Percentiles rank a stretch among this genome's conserved stretches.
Evolutionary conservation across 2,329 filamentous ascomycete species (phyloP).

Genomic region (Chalara sp.): DNA sequence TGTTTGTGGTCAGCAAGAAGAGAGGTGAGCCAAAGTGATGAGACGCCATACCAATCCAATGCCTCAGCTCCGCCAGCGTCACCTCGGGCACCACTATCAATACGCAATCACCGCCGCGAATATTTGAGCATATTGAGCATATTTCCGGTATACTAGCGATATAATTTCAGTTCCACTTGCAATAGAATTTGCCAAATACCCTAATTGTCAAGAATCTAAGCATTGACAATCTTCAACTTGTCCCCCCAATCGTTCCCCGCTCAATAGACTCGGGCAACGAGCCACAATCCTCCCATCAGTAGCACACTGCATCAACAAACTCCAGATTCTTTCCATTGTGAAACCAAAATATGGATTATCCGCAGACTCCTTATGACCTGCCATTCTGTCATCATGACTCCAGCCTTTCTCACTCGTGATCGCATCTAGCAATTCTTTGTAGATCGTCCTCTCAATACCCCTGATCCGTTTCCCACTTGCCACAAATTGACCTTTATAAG

Average conservation of each 20-base stretch:
- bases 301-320: conserved; percentile 21
- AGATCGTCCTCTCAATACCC: conserved; percentile 19
- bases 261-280: conserved; percentile 75
- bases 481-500: conserved; percentile 43
- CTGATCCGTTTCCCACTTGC: conserved; percentile 37
- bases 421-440: conserved; percentile 12
- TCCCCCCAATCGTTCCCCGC: conserved; percentile 54
- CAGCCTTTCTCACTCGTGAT: conserved; percentile 18
- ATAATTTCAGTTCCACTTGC: no score
- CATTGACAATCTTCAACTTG: conserved; percentile 21
- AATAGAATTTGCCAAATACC: no score
- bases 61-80: no score
- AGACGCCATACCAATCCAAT: no score
- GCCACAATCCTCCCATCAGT: conserved; percentile 65
- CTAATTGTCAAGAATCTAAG: conserved; percentile 12
- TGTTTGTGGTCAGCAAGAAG: no score
- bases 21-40: no score
- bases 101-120: no score
- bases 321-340: conserved; percentile 22
- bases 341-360: conserved; percentile 24
- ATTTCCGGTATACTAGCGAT: no score
- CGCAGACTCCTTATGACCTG: conserved; percentile 8
- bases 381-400: conserved; percentile 13
- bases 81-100: no score
- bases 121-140: no score